Conservation (phyloP, 2,329 filamentous ascomycete species). For the Knufia fluminis region DNA sequence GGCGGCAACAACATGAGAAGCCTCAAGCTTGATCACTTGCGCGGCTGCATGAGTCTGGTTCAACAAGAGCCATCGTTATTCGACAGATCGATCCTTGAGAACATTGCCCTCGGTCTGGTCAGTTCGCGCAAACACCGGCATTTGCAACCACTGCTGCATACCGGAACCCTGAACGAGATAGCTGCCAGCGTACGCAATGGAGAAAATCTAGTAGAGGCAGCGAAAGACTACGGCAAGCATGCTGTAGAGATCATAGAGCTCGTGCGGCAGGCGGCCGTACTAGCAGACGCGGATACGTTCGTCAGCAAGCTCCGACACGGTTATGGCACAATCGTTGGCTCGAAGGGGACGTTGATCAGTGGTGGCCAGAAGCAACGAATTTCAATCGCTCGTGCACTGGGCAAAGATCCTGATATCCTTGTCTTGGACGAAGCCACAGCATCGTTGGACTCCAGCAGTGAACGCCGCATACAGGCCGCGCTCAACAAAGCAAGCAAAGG, state of each 20-base stretch:
- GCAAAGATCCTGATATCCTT: constrained; percentile 74
- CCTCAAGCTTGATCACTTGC: constrained; percentile 29
- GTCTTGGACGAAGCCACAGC: constrained; percentile 32
- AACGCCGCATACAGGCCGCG: constrained; percentile 29
- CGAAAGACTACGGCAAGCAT: constrained; percentile 22
- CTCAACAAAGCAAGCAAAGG: constrained; percentile 25
- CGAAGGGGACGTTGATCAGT: constrained; percentile 72
- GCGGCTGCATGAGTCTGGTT: constrained; percentile 33
- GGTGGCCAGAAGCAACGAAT: constrained; percentile 90
- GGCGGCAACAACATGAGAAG: constrained; percentile 25
- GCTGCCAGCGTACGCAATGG: constrained; percentile 11
- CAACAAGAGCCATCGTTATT: constrained; percentile 45
- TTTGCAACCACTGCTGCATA: constrained; percentile 22
- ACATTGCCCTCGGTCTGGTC: constrained; percentile 45
- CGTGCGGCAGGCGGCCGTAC: constrained; percentile 32
- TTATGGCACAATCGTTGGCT: constrained; percentile 42
- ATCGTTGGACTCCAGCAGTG: constrained; percentile 29
- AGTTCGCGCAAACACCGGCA: constrained; percentile 26
- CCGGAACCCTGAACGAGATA: constrained; percentile 3
- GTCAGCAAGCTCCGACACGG: constrained; percentile 45
- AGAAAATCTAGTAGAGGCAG: constrained; percentile 5
- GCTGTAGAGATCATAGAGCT: constrained; percentile 46
- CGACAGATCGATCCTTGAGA: constrained; percentile 45
- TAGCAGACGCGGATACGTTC: constrained; percentile 52
- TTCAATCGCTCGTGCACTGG: constrained; percentile 74